Conservation (phyloP, 257 asterid genomes). For the Solanum ahanhuiri region DNA sequence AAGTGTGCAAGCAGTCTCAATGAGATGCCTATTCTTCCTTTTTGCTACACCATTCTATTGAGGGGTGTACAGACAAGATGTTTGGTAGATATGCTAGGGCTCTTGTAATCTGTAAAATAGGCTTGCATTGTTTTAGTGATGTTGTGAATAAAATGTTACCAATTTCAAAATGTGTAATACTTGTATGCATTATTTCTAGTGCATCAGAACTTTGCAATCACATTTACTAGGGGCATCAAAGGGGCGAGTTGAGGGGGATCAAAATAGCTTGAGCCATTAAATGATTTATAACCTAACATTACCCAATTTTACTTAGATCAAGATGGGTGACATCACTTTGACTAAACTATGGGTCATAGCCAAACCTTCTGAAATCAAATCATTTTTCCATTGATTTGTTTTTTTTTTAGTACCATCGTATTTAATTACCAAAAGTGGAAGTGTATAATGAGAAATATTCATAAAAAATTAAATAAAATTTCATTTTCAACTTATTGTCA, state of each 20-base stretch:
- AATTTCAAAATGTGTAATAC: not conserved
- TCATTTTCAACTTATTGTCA: not conserved
- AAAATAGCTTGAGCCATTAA: not conserved
- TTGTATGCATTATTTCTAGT: not conserved
- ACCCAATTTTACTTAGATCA: not conserved
- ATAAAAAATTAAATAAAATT: too few species aligned
- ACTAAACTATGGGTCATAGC: not conserved
- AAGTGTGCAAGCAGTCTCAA: not conserved
- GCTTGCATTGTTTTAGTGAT: not conserved
- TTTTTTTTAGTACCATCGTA: not conserved
- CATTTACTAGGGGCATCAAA: not conserved
- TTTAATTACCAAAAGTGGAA: not conserved
- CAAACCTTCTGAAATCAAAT: not conserved
- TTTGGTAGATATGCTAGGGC: not conserved
- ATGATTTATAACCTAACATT: not conserved
- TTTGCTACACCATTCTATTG: not conserved
- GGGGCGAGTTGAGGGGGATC: not conserved
- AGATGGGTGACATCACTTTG: not conserved
- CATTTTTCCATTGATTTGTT: not conserved
- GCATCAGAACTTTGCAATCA: not conserved
- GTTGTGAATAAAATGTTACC: not conserved
- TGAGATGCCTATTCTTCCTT: not conserved
- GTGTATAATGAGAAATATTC: not conserved
- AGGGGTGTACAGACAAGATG: not conserved
- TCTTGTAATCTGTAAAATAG: not conserved